Evolutionary conservation across 495 filamentous ascomycete genomes (phyloP).

Genomic region (Xanthoparmelia taractica): DNA sequence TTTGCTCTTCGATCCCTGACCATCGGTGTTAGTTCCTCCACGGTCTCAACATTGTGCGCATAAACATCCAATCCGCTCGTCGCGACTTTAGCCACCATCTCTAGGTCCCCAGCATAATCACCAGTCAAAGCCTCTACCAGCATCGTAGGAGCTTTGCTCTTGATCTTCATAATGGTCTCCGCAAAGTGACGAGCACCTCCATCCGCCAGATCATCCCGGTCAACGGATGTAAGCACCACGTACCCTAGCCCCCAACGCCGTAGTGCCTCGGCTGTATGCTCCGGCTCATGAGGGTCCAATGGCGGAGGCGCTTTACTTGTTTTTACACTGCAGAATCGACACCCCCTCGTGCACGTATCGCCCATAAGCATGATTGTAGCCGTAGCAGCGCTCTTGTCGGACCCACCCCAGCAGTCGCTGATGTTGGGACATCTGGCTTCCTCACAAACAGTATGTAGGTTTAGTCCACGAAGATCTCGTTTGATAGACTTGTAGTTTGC

Average conservation of each 20-base stretch:
- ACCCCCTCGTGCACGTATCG: conserved; percentile 94
- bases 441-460: conserved; percentile 93
- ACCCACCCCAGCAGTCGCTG: conserved; percentile 93
- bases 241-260: conserved; percentile 91
- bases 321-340: conserved; percentile 95
- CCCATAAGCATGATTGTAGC: conserved; percentile 99
- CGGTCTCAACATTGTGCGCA: conserved; percentile 95
- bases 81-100: conserved; percentile 76
- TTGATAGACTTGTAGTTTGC: conserved; percentile 88
- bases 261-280: conserved; percentile 91
- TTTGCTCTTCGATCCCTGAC: conserved; percentile 86
- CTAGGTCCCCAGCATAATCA: conserved; percentile 74
- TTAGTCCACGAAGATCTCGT: conserved; percentile 79
- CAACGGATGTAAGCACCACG: conserved; percentile 87
- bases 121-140: conserved; percentile 94
- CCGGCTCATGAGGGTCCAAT: conserved; percentile 91
- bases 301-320: conserved; percentile 69
- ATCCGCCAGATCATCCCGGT: conserved; percentile 85
- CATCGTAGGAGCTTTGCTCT: conserved; percentile 75
- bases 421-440: conserved; percentile 97
- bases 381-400: conserved; percentile 78
- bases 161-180: conserved; percentile 90
- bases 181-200: conserved; percentile 87
- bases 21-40: conserved; percentile 78
- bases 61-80: conserved; percentile 88